Base-by-base conservation (phyloP, 345 rosid species). In the Linum lewisii region DNA sequence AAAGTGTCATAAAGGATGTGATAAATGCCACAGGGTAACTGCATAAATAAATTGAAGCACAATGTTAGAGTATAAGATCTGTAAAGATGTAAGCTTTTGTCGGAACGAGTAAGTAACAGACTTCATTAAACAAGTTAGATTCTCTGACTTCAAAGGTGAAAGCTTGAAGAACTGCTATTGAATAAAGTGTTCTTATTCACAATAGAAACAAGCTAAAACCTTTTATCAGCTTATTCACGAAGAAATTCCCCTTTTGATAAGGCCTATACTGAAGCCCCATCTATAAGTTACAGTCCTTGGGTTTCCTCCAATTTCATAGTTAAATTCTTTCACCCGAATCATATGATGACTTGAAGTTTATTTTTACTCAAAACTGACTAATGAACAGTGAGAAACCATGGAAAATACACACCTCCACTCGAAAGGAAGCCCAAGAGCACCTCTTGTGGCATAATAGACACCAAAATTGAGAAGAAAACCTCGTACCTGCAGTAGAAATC, bases 391-490 rank as follows among this genome's bases (percentile, higher is more conserved):
- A 51, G 21, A 23, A 49, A 51, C 10, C 11, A 38, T 34, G 6
- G 62, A 60, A 38, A 52, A 25, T 34, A 72, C 77, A 25, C 60
- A 88, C 98, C 90, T 92, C 95, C 96, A 86, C 65, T 83, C 84
- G 77, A 92, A 92, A 1, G 91, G 38, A 71, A 88, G 91, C 67
- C 96, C 96, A 66, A 92, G 93, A 44, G 96, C 96, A 72, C 84
- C 88, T 79, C 95, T 83, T 37, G 95, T 92, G 55, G 95, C 95
- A 71, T 86, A 79, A 51, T 92, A 86, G 45, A 92, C 98, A 63
- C 95, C 95, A 71, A 88, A 88, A 71, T 88, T 92, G 61, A 92
- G 93, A 81, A 92, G 95, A 70, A 92, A 88, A 32, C 98, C 98
- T 21, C 95, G 76, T 45, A 92, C 98, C 98, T 88, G 81, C 63